Conservation (phyloP, 2,329 filamentous ascomycete species). For the Talaromyces sp. region DNA sequence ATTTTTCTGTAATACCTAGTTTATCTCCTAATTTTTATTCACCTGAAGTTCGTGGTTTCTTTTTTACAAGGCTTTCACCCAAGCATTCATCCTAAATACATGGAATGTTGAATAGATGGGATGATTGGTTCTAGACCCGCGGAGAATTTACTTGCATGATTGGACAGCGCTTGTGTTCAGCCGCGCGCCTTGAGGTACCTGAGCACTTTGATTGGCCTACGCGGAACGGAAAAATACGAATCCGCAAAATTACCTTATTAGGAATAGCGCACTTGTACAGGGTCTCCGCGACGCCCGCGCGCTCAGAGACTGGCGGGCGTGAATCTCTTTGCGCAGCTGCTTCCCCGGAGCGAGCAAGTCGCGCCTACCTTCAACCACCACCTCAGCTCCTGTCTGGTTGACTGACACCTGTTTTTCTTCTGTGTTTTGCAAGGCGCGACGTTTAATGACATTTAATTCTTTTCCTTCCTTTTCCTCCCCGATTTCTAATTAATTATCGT, state of each 20-base stretch:
- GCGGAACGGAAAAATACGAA: slow-evolving; percentile 24
- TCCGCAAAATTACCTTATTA: slow-evolving; percentile 21
- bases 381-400: not conserved
- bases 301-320: slow-evolving; percentile 17
- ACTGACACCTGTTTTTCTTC: not conserved
- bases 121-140: not conserved
- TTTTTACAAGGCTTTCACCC: not conserved
- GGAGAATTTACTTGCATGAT: not conserved
- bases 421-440: not conserved
- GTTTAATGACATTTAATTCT: not conserved
- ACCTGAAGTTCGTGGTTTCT: not conserved
- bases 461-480: not conserved
- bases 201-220: not conserved
- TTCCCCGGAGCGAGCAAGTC: not conserved
- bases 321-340: slow-evolving; percentile 16
- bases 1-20: not conserved
- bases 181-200: not conserved
- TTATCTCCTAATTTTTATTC: not conserved
- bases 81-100: not conserved
- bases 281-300: slow-evolving; percentile 37
- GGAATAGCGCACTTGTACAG: slow-evolving; percentile 31
- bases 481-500: not conserved
- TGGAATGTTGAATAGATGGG: not conserved
- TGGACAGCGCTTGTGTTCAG: slow-evolving; percentile 1
- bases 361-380: not conserved